Percentiles rank a stretch among this genome's conserved stretches.
Conservation (phyloP, 1,284 basidiomycete species). For the Cryptococcus sp. region DNA sequence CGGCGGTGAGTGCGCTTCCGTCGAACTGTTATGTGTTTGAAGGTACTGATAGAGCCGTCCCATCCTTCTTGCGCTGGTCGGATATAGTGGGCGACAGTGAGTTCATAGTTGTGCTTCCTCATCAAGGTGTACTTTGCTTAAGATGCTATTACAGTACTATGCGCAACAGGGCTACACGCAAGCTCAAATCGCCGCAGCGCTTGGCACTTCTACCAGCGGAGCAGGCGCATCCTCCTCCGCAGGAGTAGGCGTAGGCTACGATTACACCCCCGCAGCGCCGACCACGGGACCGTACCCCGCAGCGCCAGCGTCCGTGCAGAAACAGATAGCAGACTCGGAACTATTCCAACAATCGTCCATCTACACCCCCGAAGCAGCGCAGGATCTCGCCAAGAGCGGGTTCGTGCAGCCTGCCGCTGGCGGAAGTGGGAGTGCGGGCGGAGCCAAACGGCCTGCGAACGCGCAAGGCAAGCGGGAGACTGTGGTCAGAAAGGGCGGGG, state of each 20-base stretch:
- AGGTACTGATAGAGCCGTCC: not conserved
- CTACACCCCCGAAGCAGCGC: conserved; percentile 28
- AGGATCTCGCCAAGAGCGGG: conserved; percentile 15
- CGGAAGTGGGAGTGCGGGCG: conserved; percentile 2
- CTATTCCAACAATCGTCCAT: conserved; percentile 34
- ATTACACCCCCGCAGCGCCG: not conserved
- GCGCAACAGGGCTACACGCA: conserved; percentile 50
- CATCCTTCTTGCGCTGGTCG: not conserved
- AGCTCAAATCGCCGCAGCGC: conserved; percentile 32
- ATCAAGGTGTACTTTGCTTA: not conserved
- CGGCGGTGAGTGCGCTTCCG: conserved; percentile 34
- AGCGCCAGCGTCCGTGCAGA: conserved; percentile 20
- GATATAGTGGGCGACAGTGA: conserved; percentile 45
- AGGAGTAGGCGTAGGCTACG: conserved; percentile 9
- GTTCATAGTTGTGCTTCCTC: conserved; percentile 11
- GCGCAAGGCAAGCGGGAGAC: conserved; percentile 78
- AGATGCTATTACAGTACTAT: conserved; percentile 46
- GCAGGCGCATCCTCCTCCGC: conserved; percentile 12
- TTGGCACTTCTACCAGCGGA: conserved; percentile 15
- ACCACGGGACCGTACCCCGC: conserved; percentile 3
- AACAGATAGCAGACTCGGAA: conserved; percentile 36
- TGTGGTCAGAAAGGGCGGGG: conserved; percentile 89
- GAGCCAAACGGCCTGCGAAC: conserved; percentile 11
- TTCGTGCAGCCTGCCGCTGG: conserved; percentile 20
- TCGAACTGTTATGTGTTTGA: not conserved